Evolutionary conservation across 441 rosid genomes (phyloP), one percentile per base, ranked within the genome.

Genomic region (Eruca vesicaria): DNA sequence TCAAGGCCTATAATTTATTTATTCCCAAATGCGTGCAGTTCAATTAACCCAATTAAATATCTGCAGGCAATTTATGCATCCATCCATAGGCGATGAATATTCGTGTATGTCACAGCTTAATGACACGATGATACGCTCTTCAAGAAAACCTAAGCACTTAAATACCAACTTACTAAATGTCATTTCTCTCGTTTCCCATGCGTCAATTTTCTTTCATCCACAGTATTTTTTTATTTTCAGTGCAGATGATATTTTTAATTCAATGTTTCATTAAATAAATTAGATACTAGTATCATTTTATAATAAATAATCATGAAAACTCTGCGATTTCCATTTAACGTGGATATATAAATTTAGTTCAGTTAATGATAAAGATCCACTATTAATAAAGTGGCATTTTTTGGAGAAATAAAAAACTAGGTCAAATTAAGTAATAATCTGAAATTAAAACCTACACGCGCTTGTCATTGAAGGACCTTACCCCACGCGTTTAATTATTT

Each of bases 401-500:
- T 28, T 5, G 7, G 31, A 18, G 28, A 35, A 60, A 48, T 12
- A 0, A 60, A 64, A 59, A 3, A n/a, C 7, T 3, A 5, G 33
- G 0, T 36, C 43, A 63, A 5, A 33, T 18, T 3, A 36, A 6
- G 67, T 26, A 66, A 66, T 0, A 10, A 1, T 7, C 0, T 2
- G 15, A 56, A 63, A 62, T 14, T 32, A 23, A 43, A 23, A 45
- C 7, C 9, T 4, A 15, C 72, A 71, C 72, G 75, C 80, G 80
- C 80, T 12, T 57, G 32, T 2, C 32, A 45, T 9, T 0, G 58
- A 56, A 57, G 62, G 71, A 70, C 35, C 71, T 58, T 71, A 65
- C 48, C 76, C 52, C 72, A 77, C 80, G 80, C 76, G 80, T 64
- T 43, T 23, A 31, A 43, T 9, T 62, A 61, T 62, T 9, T 36